phyloP scores from a whole-genome alignment of 2,329 filamentous ascomycete species.

The Xylaria sp. region DNA sequence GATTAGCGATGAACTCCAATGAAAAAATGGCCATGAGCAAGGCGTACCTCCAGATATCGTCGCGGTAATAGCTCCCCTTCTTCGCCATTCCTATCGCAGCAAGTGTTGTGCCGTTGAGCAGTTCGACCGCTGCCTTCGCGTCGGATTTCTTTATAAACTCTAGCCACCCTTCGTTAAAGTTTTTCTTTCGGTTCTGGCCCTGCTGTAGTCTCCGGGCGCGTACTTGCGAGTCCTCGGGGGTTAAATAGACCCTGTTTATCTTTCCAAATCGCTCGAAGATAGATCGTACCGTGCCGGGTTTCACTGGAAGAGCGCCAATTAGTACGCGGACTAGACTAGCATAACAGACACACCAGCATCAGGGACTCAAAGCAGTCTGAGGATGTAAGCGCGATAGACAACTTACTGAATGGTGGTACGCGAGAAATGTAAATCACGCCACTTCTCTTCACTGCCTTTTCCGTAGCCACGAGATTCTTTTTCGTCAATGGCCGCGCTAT shows the following conservation, averaged over 20 bases:
- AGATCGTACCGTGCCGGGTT: constrained; percentile 64
- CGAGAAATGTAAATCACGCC: constrained; percentile 87
- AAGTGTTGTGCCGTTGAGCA: constrained; percentile 76
- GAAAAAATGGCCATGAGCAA: background rate
- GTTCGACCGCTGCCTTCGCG: constrained; percentile 79
- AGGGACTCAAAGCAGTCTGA: background rate
- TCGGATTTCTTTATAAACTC: constrained; percentile 82
- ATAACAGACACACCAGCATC: background rate
- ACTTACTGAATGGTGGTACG: constrained; percentile 85
- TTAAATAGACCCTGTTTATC: constrained; percentile 62
- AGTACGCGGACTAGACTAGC: constrained; percentile 59
- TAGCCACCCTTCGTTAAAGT: constrained; percentile 88
- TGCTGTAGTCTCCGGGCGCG: constrained; percentile 74
- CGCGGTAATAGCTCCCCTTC: constrained; percentile 84
- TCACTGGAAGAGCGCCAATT: constrained; percentile 59
- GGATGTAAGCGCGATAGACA: background rate
- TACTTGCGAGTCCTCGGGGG: constrained; percentile 64
- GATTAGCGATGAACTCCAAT: constrained; percentile 3
- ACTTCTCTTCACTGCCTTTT: constrained; percentile 74
- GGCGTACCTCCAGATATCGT: constrained; percentile 80
- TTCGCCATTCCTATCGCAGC: constrained; percentile 74
- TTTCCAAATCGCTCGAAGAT: constrained; percentile 73
- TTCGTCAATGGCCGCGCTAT: constrained; percentile 68
- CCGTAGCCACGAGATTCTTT: constrained; percentile 74
- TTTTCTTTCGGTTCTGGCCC: constrained; percentile 85